Base-by-base conservation (phyloP, 805 yeast species). In the Candida pini region DNA sequence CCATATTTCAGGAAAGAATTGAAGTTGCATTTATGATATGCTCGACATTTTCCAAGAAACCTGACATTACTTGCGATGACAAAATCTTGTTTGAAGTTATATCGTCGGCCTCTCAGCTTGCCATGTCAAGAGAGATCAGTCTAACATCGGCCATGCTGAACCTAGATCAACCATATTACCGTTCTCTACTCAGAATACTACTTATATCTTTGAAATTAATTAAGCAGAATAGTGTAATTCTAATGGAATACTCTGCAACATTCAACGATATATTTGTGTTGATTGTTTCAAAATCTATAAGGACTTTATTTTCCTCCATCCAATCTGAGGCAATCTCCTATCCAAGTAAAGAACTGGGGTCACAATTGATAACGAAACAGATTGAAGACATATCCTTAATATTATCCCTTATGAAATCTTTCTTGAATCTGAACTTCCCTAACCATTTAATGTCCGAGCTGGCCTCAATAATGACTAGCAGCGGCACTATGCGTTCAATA, bases 261-360 rank as follows among this genome's bases (percentile, higher is more conserved):
- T 60, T 83, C 39, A 49, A 68, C 30, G 79, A 64, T 40, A 69
- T 80, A 26, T 78, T 85, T 49, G 81, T 75, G 32, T 56, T 71
- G 26, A 73, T 84, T 9, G 69, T 83, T 19, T 73, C 85, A 6
- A 74, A 70, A 44, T 86, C 92, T 1, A 68, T 81, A n/a, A 71
- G 71, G 26, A 63, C 73, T 2, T 56, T 83, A 18, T 66, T 81
- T 36, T 66, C 73, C 7, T 71, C 77, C 18, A 66, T 81, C 14
- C 82, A 79, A 44, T 66, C 75, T 28, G 77, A 73, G 28, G 73
- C 76, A 4, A 63, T 69, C 47, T 31, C 56, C 41, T 68, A 28
- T 49, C 70, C 29, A 51, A 65, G 58, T 51, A 38, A 58, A 9
- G 62, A 60, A 27, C 54, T 56, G 20, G 55, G 58, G 2, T 51